Base-by-base conservation (phyloP, 768 basidiomycete species). In the Tylopilus sp. region DNA sequence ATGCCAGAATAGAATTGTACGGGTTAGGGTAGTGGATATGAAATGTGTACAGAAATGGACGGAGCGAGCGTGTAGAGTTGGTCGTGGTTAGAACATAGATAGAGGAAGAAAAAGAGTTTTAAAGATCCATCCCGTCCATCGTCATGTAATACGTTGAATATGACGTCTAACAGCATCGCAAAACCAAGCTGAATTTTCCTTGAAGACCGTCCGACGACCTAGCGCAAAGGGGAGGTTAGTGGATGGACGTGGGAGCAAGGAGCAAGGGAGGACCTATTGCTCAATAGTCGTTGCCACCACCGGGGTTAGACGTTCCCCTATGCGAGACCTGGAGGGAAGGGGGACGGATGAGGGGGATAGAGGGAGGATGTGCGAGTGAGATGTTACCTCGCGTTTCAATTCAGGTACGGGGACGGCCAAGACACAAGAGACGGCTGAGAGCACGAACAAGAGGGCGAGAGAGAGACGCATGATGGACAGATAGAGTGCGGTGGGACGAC, bases 381-480 rank as follows among this genome's bases (percentile, higher is more conserved):
- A 20, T 1, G 5, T 28, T 49, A 53, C 61, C 33, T 60, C 43
- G 17, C 36, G 57, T 21, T 46, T 44, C 5, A 22, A 9, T 0
- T 52, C 22, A 11, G 61, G 55, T n/a, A 65, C 26, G 25, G 50
- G 47, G 4, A 26, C 46, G n/a, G 58, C 51, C 15, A 60, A 26
- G n/a, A 35, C 47, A 28, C 44, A 52, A 0, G 53, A 56, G 0
- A 43, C 42, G 4, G 53, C 47, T 0, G 64, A 56, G 53, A 65
- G 55, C 40, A 61, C 2, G 9, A 50, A 25, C 17, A 56, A 5
- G 42, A 56, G 3, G 15, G 54, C 31, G 33, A 43, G 1, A 3
- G 46, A 49, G 3, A 58, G 7, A 40, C 61, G 64, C 64, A 65
- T 65, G 42, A 20, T 30, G 23, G 18, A 20, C 17, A 17, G 7